Evolutionary conservation across 1,284 basidiomycete species (phyloP).

Genomic region (Ceratobasidium sp.): DNA sequence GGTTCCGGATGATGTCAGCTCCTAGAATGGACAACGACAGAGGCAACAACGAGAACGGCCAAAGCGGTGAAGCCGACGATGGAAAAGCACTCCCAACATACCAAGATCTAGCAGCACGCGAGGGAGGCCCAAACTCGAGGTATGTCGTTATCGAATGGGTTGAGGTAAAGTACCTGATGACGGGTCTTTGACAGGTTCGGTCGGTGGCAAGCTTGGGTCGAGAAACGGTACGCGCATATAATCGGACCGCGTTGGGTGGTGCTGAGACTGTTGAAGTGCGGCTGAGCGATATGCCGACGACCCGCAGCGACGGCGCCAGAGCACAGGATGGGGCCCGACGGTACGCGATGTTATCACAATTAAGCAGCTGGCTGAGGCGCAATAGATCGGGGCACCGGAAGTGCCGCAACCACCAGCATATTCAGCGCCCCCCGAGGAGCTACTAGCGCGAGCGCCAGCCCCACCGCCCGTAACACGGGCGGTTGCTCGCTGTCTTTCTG

Average conservation of each 20-base stretch:
- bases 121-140: constrained; percentile 48
- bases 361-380: constrained; percentile 9
- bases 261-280: constrained; percentile 65
- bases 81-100: constrained; percentile 79
- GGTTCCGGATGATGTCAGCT: constrained; percentile 30
- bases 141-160: constrained; percentile 5
- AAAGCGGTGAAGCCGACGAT: constrained; percentile 56
- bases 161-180: constrained; percentile 60
- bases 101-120: constrained; percentile 71
- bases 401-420: constrained; percentile 54
- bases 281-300: constrained; percentile 80
- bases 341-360: constrained; percentile 55
- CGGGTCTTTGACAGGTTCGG: constrained; percentile 72
- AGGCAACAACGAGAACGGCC: background rate
- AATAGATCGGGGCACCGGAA: constrained; percentile 47
- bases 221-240: constrained; percentile 73
- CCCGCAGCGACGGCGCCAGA: constrained; percentile 66
- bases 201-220: constrained; percentile 85
- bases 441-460: constrained; percentile 53
- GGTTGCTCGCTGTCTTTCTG: constrained; percentile 63
- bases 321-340: constrained; percentile 71
- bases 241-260: background rate
- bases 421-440: constrained; percentile 28
- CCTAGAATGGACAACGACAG: constrained; percentile 23
- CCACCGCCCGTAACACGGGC: constrained; percentile 58